phyloP scores from a whole-genome alignment of 768 basidiomycete species.

The Termitomyces sp. region DNA sequence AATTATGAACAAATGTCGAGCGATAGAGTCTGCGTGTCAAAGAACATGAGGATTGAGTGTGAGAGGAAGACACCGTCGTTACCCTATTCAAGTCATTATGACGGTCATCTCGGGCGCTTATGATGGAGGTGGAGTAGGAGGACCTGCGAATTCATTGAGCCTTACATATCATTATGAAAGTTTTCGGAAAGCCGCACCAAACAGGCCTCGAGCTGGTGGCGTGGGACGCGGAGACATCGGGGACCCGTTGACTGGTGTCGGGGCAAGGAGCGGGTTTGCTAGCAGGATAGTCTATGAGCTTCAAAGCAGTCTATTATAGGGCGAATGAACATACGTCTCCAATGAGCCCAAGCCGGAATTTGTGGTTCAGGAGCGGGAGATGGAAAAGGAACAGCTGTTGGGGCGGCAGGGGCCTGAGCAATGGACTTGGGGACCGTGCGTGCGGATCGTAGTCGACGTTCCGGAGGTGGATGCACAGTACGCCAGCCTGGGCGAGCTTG shows the following conservation, averaged over 20 bases:
- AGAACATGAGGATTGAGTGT: too few species aligned
- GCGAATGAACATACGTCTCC: constrained; percentile 7
- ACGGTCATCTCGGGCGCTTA: not conserved
- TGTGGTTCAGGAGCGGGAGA: constrained; percentile 43
- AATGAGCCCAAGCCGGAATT: constrained; percentile 75
- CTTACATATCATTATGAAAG: too few species aligned
- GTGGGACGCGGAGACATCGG: constrained; percentile 8
- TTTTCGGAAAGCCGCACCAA: not conserved
- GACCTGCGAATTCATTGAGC: not conserved
- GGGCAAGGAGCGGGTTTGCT: constrained; percentile 16
- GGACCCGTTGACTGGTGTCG: constrained; percentile 10
- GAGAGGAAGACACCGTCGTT: too few species aligned
- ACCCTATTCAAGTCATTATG: not conserved
- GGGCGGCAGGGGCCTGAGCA: not conserved
- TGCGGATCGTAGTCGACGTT: constrained; percentile 34
- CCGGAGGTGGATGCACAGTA: constrained; percentile 61
- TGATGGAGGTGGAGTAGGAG: constrained; percentile 3
- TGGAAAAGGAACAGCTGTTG: constrained; percentile 20
- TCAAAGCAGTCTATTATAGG: not conserved
- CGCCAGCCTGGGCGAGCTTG: constrained; percentile 75
- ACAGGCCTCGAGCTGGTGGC: not conserved
- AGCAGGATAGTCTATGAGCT: not conserved
- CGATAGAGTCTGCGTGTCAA: too few species aligned
- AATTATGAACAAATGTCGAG: too few species aligned
- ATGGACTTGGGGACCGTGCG: not conserved